Base-by-base conservation (phyloP, 805 yeast genomes). In the Clavispora santaluciae region DNA sequence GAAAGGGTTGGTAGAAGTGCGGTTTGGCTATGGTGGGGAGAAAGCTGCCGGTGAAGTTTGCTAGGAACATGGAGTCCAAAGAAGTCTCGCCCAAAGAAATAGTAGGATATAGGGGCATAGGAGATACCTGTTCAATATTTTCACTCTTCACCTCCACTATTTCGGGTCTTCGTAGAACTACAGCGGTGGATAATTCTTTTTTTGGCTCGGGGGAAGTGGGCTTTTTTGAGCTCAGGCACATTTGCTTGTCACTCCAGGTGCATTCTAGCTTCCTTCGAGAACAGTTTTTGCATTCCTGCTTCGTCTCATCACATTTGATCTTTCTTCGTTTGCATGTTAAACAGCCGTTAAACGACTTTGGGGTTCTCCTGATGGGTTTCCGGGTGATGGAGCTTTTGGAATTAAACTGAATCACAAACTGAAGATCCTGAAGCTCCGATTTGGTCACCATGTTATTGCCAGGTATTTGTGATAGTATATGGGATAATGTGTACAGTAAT, bases 251-350 rank as follows among this genome's bases (percentile, higher is more conserved):
- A 15, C 37, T 8, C 48, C 48, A 48, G 4, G 18, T 20, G 21
- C 50, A 48, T 5, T 22, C 38, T 12, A 38, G 31, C 3, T 31
- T 31, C 24, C 46, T 42, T 16, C 31, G 31, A 22, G 20, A n/a
- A 26, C 52, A 48, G 38, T 42, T 45, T 3, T 34, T 35, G 35
- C 51, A 48, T 5, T 22, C 29, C 6, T 18, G 10, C 17, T 35
- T 36, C 9, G 48, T 44, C 33, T 48, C 52, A 36, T 48, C 52
- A 34, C 52, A 48, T 26, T 46, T 46, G 37, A 48, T 41, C 22
- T 42, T 46, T 25, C 38, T 39, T 12, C 42, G 41, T 29, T 48
- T 48, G 43, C 52, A 48, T 16, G 39, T 39, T 15, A 42, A 26
- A 28, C 52, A 48, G 1, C 52, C 52, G 10, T n/a, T 22, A 11